These are phyloP conservation scores for Penicillium silybi DNA, from an alignment of 495 filamentous ascomycete genomes.

Conservation along the genomic window DNA sequence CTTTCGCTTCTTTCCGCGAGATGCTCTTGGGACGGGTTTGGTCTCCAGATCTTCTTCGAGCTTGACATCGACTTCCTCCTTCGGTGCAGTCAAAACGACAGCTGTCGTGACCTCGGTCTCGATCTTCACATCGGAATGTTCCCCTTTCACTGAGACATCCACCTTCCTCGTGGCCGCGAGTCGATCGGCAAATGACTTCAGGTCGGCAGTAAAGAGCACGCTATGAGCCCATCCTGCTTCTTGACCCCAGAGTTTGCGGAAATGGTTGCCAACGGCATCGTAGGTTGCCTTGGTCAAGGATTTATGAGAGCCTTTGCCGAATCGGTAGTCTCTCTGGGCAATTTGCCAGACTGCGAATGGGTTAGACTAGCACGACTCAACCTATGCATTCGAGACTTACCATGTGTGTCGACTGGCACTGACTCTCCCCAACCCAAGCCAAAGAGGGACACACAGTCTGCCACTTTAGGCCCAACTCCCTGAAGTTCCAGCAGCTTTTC, in stretches of 20 bases:
- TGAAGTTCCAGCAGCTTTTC: constrained; percentile 70
- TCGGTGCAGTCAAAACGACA: constrained; percentile 24
- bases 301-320: constrained; percentile 79
- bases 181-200: constrained; percentile 75
- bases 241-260: constrained; percentile 84
- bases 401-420: constrained; percentile 94
- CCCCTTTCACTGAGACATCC: constrained; percentile 31
- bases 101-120: constrained; percentile 28
- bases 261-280: constrained; percentile 84
- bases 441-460: constrained; percentile 96
- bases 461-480: constrained; percentile 93
- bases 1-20: constrained; percentile 17
- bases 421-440: constrained; percentile 95
- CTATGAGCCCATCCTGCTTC: constrained; percentile 98
- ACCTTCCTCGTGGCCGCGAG: constrained; percentile 46
- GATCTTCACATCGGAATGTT: constrained; percentile 23
- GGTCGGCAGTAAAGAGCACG: constrained; percentile 91
- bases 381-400: constrained; percentile 31
- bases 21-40: constrained; percentile 7
- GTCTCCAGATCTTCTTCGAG: constrained; percentile 23
- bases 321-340: constrained; percentile 90
- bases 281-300: constrained; percentile 86
- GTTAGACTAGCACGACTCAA: constrained; percentile 3
- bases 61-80: constrained; percentile 20
- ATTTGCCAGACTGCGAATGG: constrained; percentile 81